A percentile compares a stretch with the other conserved stretches of the same genome.
Conservation (phyloP, 805 yeast genomes). For the Candida koratica region DNA sequence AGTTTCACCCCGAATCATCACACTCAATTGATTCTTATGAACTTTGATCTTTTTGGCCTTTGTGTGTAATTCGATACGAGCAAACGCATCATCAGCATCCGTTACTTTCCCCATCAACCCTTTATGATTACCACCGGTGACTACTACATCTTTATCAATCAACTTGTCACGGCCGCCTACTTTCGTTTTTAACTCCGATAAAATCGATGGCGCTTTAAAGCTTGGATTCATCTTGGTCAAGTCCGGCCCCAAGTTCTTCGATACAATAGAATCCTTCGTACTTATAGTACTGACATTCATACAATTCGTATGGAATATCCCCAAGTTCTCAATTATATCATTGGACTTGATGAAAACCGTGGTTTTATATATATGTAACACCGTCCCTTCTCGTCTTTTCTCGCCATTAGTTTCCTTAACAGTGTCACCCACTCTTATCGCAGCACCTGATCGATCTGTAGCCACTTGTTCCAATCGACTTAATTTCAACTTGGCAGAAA, state of each 20-base stretch:
- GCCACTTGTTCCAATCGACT: conserved; percentile 71
- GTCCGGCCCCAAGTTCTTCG: conserved; percentile 58
- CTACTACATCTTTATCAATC: conserved; percentile 77
- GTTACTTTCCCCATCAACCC: conserved; percentile 91
- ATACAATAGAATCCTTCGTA: conserved; percentile 68
- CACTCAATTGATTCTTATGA: conserved; percentile 72
- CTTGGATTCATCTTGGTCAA: conserved; percentile 85
- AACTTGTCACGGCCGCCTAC: conserved; percentile 78
- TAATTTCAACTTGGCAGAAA: conserved; percentile 68
- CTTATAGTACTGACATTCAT: conserved; percentile 78
- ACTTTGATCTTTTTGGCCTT: conserved; percentile 85
- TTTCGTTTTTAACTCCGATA: conserved; percentile 42
- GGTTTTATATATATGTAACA: conserved; percentile 81
- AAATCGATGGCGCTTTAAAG: conserved; percentile 55
- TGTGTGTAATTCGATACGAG: conserved; percentile 91
- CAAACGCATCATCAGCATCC: conserved; percentile 88
- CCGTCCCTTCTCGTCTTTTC: conserved; percentile 76
- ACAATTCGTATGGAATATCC: conserved; percentile 81
- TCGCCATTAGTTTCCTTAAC: conserved; percentile 75
- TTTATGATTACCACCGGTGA: conserved; percentile 88
- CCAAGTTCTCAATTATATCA: conserved; percentile 77
- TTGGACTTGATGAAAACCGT: conserved; percentile 76
- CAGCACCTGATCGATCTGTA: conserved; percentile 80
- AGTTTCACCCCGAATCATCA: conserved; percentile 63
- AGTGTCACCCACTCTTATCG: conserved; percentile 85